Percentiles rank a stretch among this genome's conserved stretches.
These are phyloP conservation scores for Krasilnikovozyma curviuscula DNA, from an alignment of 768 basidiomycete genomes.

Conservation along the genomic window DNA sequence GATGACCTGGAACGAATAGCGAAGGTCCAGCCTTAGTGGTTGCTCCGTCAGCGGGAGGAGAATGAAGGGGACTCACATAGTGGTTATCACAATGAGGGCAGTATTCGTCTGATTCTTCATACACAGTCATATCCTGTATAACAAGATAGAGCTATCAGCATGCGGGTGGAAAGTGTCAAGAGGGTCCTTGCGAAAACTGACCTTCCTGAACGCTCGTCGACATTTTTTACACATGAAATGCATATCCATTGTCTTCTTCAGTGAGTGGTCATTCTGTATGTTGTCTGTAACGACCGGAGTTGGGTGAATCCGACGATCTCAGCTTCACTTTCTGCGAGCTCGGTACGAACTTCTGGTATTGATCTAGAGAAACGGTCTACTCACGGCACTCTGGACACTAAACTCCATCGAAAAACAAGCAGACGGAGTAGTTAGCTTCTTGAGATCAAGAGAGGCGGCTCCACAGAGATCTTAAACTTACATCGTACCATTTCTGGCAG, in stretches of 20 bases:
- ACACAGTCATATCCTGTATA: slow-evolving; percentile 49
- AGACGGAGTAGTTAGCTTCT: neutral
- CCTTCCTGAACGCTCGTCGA: slow-evolving; percentile 85
- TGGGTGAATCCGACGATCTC: neutral
- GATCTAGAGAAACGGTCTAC: neutral
- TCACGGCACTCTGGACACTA: slow-evolving; percentile 68
- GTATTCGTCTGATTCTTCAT: slow-evolving; percentile 94
- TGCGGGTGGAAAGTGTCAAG: neutral
- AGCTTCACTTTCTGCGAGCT: neutral
- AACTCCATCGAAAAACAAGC: neutral
- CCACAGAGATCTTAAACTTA: slow-evolving; percentile 14
- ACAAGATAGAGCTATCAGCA: neutral
- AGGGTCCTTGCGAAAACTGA: neutral
- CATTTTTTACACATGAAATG: slow-evolving; percentile 68
- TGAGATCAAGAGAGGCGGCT: neutral
- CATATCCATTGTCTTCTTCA: slow-evolving; percentile 67
- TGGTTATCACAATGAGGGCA: slow-evolving; percentile 98
- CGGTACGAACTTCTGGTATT: neutral
- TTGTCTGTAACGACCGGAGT: slow-evolving; percentile 31
- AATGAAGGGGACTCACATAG: slow-evolving; percentile 44
- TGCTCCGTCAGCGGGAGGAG: neutral
- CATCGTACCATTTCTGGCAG: slow-evolving; percentile 91
- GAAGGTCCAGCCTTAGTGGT: neutral
- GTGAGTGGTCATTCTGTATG: slow-evolving; percentile 52
- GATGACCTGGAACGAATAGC: slow-evolving; percentile 41